phyloP scores from a whole-genome alignment of 2,329 filamentous ascomycete species.

The Teratosphaeria pseudoeucalypti region DNA sequence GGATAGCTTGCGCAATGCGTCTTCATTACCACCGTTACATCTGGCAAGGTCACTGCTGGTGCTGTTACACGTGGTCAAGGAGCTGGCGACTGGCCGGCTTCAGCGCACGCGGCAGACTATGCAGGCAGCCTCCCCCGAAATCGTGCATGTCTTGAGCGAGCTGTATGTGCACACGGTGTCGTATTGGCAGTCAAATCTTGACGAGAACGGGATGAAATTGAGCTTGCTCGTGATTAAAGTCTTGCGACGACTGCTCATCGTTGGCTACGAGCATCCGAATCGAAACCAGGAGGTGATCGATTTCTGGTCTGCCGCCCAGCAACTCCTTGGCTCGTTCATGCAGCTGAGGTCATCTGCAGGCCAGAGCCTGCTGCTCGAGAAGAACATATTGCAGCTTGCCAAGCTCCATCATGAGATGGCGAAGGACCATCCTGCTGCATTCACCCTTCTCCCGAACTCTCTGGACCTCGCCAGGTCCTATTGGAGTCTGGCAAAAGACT shows the following conservation, averaged over 20 bases:
- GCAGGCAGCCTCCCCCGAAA: constrained; percentile 68
- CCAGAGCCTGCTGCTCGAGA: constrained; percentile 49
- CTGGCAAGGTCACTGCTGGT: constrained; percentile 65
- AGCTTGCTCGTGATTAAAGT: constrained; percentile 71
- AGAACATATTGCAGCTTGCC: constrained; percentile 78
- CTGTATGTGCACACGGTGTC: constrained; percentile 66
- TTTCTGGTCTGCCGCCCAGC: constrained; percentile 71
- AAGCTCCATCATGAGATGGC: constrained; percentile 89
- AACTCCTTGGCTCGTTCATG: constrained; percentile 69
- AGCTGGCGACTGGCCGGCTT: constrained; percentile 71
- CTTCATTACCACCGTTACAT: constrained; percentile 34
- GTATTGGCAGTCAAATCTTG: constrained; percentile 45
- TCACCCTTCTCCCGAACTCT: constrained; percentile 70
- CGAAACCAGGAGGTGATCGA: constrained; percentile 63
- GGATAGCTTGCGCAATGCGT: constrained; percentile 45
- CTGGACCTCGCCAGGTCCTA: constrained; percentile 69
- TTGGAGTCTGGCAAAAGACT: constrained; percentile 69
- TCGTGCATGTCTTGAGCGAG: constrained; percentile 66
- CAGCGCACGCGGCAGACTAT: constrained; percentile 64
- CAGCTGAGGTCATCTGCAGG: constrained; percentile 3
- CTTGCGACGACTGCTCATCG: constrained; percentile 65
- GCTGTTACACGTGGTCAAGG: constrained; percentile 79
- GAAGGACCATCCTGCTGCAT: constrained; percentile 66
- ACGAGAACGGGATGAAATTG: constrained; percentile 58
- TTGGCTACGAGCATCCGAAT: constrained; percentile 76